Conservation (phyloP, 2,329 filamentous ascomycete species). For the Alternaria sp. region DNA sequence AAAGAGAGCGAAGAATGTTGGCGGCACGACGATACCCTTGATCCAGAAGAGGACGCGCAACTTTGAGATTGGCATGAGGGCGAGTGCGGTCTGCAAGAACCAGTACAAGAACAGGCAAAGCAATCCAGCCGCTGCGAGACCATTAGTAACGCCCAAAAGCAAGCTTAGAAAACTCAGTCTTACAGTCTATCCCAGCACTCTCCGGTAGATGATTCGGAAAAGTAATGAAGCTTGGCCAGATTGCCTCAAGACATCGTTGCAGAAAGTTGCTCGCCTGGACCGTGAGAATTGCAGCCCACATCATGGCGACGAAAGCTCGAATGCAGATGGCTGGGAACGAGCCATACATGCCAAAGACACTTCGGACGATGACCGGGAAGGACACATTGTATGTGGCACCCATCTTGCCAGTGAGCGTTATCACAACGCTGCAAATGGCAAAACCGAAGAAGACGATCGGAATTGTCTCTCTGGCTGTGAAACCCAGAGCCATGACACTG, state of each 20-base stretch:
- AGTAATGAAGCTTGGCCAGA: constrained; percentile 47
- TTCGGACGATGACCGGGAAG: constrained; percentile 53
- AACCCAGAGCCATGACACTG: constrained; percentile 52
- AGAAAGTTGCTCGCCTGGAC: constrained; percentile 55
- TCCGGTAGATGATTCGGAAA: constrained; percentile 49
- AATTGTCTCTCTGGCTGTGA: constrained; percentile 57
- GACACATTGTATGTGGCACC: constrained; percentile 47
- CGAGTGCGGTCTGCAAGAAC: constrained; percentile 54
- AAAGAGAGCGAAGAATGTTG: constrained; percentile 53
- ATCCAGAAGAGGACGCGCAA: constrained; percentile 53
- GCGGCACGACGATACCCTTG: constrained; percentile 53
- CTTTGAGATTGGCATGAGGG: constrained; percentile 54
- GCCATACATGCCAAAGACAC: constrained; percentile 54
- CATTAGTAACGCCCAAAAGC: background rate
- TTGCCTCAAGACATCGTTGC: constrained; percentile 54
- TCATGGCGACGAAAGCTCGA: constrained; percentile 52
- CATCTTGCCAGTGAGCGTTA: constrained; percentile 57
- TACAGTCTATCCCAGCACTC: constrained; percentile 39
- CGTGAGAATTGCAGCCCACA: constrained; percentile 57
- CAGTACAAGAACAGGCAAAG: constrained; percentile 61
- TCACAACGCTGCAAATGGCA: constrained; percentile 54
- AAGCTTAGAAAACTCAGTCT: too few relatives aligned
- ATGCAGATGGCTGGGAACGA: constrained; percentile 55
- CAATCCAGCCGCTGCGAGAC: constrained; percentile 51
- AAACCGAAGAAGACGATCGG: constrained; percentile 58